Evolutionary conservation across 176 grass and related monocot genomes (phyloP).

Genomic region (Triticum aestivum): IWGSC_CS_RefSeq_v2.1 NC_057804.1:467184059-467184558

Average conservation of each 20-base stretch:
- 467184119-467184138: slow-evolving; percentile 94
- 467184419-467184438: neutral
- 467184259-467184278: slow-evolving; percentile 22
- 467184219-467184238: slow-evolving; percentile 48
- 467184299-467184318: slow-evolving; percentile 41
- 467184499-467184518: slow-evolving; percentile 56
- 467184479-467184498: slow-evolving; percentile 31
- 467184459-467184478: slow-evolving; percentile 8
- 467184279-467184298: slow-evolving; percentile 12
- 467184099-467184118: slow-evolving; percentile 85
- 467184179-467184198: slow-evolving; percentile 5
- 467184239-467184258: slow-evolving; percentile 29
- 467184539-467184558: slow-evolving; percentile 43
- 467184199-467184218: slow-evolving; percentile 27
- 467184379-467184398: slow-evolving; percentile 28
- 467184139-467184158: slow-evolving; percentile 68
- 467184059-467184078: slow-evolving; percentile 2
- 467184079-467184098: slow-evolving; percentile 45
- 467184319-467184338: slow-evolving; percentile 52
- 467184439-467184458: neutral
- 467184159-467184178: neutral
- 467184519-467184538: slow-evolving; percentile 11
- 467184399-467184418: neutral
- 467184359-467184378: slow-evolving; percentile 29
- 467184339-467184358: slow-evolving; percentile 31